Conservation (phyloP, 106 monocot species). For the Vanilla planifolia region DNA sequence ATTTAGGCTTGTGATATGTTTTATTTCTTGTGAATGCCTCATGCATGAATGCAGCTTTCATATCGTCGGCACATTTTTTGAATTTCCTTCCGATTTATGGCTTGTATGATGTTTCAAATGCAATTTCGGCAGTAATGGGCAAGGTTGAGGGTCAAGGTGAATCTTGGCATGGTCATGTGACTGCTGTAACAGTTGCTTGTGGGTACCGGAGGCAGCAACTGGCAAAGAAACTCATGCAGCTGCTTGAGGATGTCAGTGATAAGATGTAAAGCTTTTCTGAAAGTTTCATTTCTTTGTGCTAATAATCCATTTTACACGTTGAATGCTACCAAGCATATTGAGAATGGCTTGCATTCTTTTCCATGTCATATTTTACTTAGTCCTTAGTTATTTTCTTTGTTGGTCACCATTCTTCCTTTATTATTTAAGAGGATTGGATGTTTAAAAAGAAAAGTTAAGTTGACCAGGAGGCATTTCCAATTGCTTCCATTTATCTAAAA, state of each 20-base stretch:
- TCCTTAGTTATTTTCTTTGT: too few species aligned
- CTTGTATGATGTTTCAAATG: conserved; percentile 3
- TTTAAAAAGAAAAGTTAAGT: too few species aligned
- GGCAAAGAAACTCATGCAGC: conserved; percentile 91
- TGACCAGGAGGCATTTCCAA: too few species aligned
- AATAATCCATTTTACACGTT: background rate
- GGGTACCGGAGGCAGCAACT: conserved; percentile 82
- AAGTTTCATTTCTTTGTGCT: background rate
- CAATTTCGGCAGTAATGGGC: conserved; percentile 77
- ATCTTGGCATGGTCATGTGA: conserved; percentile 99
- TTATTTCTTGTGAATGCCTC: background rate
- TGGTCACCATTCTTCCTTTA: too few species aligned
- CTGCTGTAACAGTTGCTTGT: conserved; percentile 83
- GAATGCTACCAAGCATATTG: background rate
- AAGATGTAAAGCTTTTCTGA: conserved; percentile 38
- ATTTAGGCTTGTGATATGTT: too few species aligned
- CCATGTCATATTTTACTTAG: background rate
- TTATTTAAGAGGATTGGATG: too few species aligned
- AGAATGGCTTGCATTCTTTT: background rate
- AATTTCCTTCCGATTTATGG: background rate
- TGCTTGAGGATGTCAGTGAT: conserved; percentile 90
- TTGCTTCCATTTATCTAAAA: too few species aligned
- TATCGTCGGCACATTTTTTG: too few species aligned
- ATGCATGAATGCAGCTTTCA: too few species aligned
- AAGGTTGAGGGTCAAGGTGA: conserved; percentile 97